These are phyloP conservation scores for Kingdonia uniflora DNA, from an alignment of 164 flowering plant species.

Conservation along the genomic window DNA sequence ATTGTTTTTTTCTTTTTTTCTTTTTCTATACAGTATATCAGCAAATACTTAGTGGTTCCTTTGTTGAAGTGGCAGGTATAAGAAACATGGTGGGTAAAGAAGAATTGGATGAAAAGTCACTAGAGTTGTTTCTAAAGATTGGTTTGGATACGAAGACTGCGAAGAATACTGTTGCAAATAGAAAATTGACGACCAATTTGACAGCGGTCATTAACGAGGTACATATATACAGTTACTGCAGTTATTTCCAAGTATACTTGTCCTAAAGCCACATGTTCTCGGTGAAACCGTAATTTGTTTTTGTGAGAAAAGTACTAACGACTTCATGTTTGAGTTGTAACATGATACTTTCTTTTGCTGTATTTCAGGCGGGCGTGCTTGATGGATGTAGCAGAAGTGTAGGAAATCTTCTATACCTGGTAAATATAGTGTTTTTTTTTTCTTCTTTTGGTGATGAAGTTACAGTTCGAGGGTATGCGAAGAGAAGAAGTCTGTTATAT, in stretches of 20 bases:
- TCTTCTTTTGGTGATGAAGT: no score
- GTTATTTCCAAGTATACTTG: no score
- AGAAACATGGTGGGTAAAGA: constrained; percentile 30
- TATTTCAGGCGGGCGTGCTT: constrained; percentile 54
- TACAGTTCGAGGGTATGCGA: no score
- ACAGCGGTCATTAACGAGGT: constrained; percentile 77
- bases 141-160: constrained; percentile 77
- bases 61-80: neutral
- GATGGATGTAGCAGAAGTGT: constrained; percentile 56
- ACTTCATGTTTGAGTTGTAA: neutral
- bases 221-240: neutral
- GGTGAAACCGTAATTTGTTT: neutral
- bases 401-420: constrained; percentile 83
- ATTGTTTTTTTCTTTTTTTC: no score
- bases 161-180: constrained; percentile 64
- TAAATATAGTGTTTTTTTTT: constrained; percentile 13
- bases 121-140: constrained; percentile 59
- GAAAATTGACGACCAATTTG: constrained; percentile 69
- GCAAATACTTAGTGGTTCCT: no score
- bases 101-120: constrained; percentile 15
- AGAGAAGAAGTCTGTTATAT: no score
- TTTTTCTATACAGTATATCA: no score
- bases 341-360: neutral
- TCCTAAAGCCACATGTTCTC: no score
- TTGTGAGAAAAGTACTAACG: no score